phyloP scores from a whole-genome alignment of 345 rosid genomes.

The Salix udensis region DNA sequence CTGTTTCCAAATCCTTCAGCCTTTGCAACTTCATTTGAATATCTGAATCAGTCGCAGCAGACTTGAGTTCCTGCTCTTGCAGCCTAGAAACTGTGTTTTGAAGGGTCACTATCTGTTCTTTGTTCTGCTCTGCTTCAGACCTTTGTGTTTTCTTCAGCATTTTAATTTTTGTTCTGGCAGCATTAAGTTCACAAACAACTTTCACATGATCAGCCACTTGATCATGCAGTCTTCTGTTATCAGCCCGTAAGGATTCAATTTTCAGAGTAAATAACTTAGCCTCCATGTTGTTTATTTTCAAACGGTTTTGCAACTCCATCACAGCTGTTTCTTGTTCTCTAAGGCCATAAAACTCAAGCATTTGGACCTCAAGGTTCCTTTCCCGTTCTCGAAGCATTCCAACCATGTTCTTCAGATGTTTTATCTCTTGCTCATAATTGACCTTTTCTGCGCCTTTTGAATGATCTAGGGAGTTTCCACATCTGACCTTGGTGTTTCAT shows the following conservation, averaged over 20 bases:
- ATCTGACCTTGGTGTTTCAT: slow-evolving; percentile 37
- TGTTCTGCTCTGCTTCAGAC: slow-evolving; percentile 66
- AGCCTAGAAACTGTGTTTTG: slow-evolving; percentile 54
- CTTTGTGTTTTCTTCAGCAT: slow-evolving; percentile 62
- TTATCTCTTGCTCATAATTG: slow-evolving; percentile 60
- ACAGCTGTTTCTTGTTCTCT: slow-evolving; percentile 73
- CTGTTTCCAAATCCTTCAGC: slow-evolving; percentile 54
- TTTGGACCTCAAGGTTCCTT: slow-evolving; percentile 62
- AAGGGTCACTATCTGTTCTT: slow-evolving; percentile 59
- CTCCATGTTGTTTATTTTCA: slow-evolving; percentile 71
- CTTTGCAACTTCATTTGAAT: slow-evolving; percentile 39
- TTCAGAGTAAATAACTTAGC: slow-evolving; percentile 58
- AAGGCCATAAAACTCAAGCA: slow-evolving; percentile 77
- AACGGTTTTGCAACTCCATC: slow-evolving; percentile 71
- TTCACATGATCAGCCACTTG: slow-evolving; percentile 54
- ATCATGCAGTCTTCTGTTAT: slow-evolving; percentile 58
- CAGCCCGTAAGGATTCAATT: slow-evolving; percentile 67
- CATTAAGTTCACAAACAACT: slow-evolving; percentile 49
- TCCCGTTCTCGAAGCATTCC: slow-evolving; percentile 63
- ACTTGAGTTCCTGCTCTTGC: slow-evolving; percentile 54
- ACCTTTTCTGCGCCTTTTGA: slow-evolving; percentile 37
- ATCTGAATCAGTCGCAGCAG: slow-evolving; percentile 30
- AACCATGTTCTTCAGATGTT: slow-evolving; percentile 50
- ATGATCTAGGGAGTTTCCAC: slow-evolving; percentile 40
- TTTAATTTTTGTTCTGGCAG: slow-evolving; percentile 51